Conservation (phyloP, 345 rosid species). For the Toxicodendron radicans region DNA sequence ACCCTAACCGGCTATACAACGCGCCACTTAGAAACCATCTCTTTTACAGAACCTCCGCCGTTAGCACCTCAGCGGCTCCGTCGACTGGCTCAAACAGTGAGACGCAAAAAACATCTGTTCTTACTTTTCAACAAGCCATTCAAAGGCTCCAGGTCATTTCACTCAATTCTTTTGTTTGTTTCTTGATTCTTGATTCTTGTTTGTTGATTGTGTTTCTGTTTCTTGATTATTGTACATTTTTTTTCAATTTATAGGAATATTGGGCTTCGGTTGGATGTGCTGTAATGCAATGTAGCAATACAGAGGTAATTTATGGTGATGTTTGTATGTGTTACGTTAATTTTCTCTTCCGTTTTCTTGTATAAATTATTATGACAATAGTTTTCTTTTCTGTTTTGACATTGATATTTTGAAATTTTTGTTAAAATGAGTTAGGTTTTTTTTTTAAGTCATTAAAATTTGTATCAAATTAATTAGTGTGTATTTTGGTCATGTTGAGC, state of each 20-base stretch:
- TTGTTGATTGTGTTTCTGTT: not conserved
- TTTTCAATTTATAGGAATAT: constrained; percentile 56
- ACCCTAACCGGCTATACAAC: constrained; percentile 23
- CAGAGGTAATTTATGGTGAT: constrained; percentile 53
- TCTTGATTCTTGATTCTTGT: not conserved
- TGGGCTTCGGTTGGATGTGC: constrained; percentile 99
- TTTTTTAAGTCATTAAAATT: not conserved
- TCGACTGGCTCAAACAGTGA: constrained; percentile 32
- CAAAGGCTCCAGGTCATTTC: constrained; percentile 76
- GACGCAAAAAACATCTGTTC: constrained; percentile 36
- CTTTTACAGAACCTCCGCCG: constrained; percentile 35
- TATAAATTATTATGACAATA: not conserved
- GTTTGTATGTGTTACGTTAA: not conserved
- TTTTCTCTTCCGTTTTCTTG: not conserved
- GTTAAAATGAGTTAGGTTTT: not conserved
- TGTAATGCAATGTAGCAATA: constrained; percentile 96
- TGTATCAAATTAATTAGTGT: not conserved
- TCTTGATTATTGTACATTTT: not conserved
- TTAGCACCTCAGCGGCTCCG: constrained; percentile 42
- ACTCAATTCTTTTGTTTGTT: not conserved
- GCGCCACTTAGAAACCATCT: constrained; percentile 30
- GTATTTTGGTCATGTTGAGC: constrained; percentile 18
- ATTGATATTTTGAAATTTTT: not conserved
- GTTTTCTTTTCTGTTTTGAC: not conserved
- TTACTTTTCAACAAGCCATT: constrained; percentile 90